Evolutionary conservation across 2,329 filamentous ascomycete genomes (phyloP).

Genomic region (Byssoonygena ceratinophila): DNA sequence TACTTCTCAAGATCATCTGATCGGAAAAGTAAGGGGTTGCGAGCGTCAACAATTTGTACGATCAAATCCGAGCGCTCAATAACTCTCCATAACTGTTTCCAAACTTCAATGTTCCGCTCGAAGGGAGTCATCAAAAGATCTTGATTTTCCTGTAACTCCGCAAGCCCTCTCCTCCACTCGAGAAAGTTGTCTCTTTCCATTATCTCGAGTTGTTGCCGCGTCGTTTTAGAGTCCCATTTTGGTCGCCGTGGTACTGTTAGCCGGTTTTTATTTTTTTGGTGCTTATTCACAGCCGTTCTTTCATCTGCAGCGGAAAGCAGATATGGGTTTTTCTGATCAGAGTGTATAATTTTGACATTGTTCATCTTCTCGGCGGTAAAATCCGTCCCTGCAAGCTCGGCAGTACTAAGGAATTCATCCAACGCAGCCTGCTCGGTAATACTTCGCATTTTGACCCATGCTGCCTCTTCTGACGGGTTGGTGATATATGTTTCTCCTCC

Average conservation of each 20-base stretch:
- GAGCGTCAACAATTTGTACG: conserved; percentile 95
- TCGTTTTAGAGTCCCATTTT: conserved; percentile 77
- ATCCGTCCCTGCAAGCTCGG: conserved; percentile 93
- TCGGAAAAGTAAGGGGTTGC: conserved; percentile 87
- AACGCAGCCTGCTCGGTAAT: conserved; percentile 94
- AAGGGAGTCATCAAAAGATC: conserved; percentile 96
- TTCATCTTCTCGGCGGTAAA: conserved; percentile 99
- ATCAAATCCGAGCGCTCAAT: conserved; percentile 93
- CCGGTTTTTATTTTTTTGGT: conserved; percentile 64
- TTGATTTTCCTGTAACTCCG: conserved; percentile 85
- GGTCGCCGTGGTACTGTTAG: conserved; percentile 85
- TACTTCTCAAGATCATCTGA: conserved; percentile 89
- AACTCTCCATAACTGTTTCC: conserved; percentile 95
- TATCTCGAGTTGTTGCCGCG: conserved; percentile 66
- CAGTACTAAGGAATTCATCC: conserved; percentile 92
- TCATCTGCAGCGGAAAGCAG: conserved; percentile 79
- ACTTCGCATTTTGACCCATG: conserved; percentile 99
- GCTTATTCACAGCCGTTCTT: conserved; percentile 64
- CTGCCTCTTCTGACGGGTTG: conserved; percentile 78
- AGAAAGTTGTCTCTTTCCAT: conserved; percentile 71
- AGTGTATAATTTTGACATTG: conserved; percentile 97
- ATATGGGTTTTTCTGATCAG: conserved; percentile 91
- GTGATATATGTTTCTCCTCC: conserved; percentile 86
- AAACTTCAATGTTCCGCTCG: conserved; percentile 93
- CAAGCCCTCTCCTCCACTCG: conserved; percentile 79